Evolutionary conservation across 2,329 filamentous ascomycete genomes (phyloP).

Genomic region (Colletotrichum sp.): DNA sequence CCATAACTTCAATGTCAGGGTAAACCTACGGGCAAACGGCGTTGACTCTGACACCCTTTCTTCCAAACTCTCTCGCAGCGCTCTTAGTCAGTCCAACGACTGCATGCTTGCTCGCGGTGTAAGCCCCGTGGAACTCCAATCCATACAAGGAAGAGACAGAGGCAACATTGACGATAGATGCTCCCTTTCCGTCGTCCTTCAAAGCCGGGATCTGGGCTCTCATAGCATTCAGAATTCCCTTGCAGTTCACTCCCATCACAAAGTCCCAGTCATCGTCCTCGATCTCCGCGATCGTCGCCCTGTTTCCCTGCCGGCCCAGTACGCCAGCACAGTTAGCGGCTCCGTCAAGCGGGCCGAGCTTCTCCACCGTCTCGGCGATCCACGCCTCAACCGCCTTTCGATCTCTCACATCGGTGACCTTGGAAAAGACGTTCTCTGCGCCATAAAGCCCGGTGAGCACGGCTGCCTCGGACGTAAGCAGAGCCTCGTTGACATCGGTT

Average conservation of each 20-base stretch:
- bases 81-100: conserved; percentile 33
- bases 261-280: conserved; percentile 47
- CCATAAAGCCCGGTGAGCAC: conserved; percentile 1
- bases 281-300: conserved; percentile 26
- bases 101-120: conserved; percentile 35
- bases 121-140: conserved; percentile 31
- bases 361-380: conserved; percentile 35
- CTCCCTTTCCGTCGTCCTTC: conserved; percentile 28
- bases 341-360: conserved; percentile 42
- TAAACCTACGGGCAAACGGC: conserved; percentile 29
- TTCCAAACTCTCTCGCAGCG: conserved; percentile 32
- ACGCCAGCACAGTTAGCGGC: conserved; percentile 45
- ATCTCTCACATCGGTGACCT: conserved; percentile 21
- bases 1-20: rapidly evolving
- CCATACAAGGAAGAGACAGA: conserved; percentile 46
- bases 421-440: neutral
- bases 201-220: conserved; percentile 51
- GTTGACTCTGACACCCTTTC: conserved; percentile 28
- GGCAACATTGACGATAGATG: conserved; percentile 52
- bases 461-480: conserved; percentile 27
- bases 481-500: conserved; percentile 46
- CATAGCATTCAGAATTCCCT: conserved; percentile 55
- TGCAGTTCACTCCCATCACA: conserved; percentile 49
- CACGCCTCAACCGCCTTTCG: conserved; percentile 26
- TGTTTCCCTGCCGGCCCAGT: conserved; percentile 18